Conservation (phyloP, 116 monocot genomes). For the Cymodocea nodosa region DNA sequence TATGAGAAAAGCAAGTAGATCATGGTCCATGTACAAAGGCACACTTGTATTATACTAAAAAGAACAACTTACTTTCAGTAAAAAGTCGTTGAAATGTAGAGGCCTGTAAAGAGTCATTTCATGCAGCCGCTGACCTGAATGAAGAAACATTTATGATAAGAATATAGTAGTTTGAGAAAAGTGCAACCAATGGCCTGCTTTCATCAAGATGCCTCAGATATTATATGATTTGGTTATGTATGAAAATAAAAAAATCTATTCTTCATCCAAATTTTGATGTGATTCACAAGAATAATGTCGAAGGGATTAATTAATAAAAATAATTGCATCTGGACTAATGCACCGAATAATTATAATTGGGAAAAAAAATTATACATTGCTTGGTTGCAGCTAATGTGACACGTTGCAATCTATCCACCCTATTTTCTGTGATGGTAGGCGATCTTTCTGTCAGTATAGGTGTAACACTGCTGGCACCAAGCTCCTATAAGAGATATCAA, state of each 20-base stretch:
- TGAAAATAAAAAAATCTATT: background rate
- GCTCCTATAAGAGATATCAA: conserved; percentile 35
- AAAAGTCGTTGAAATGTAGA: conserved; percentile 34
- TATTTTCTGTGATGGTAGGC: conserved; percentile 57
- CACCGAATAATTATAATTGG: background rate
- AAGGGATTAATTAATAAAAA: background rate
- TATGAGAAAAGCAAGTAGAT: no score
- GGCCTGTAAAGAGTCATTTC: conserved; percentile 68
- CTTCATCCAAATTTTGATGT: background rate
- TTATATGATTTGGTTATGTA: background rate
- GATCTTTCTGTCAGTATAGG: conserved; percentile 70
- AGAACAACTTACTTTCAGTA: conserved; percentile 39
- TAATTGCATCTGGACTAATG: background rate
- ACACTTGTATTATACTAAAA: no score
- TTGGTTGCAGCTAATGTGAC: conserved; percentile 81
- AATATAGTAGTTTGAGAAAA: background rate
- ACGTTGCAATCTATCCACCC: conserved; percentile 68
- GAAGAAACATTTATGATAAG: background rate
- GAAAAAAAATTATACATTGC: conserved; percentile 47
- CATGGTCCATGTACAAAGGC: no score
- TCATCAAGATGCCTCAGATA: background rate
- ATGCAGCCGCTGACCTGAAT: conserved; percentile 81
- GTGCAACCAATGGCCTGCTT: background rate
- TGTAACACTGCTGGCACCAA: conserved; percentile 86
- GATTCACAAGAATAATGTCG: no score